Percentiles rank a stretch among this genome's conserved stretches.
Conservation (phyloP, 2,329 filamentous ascomycete genomes). For the Hymenoscyphus infarciens region DNA sequence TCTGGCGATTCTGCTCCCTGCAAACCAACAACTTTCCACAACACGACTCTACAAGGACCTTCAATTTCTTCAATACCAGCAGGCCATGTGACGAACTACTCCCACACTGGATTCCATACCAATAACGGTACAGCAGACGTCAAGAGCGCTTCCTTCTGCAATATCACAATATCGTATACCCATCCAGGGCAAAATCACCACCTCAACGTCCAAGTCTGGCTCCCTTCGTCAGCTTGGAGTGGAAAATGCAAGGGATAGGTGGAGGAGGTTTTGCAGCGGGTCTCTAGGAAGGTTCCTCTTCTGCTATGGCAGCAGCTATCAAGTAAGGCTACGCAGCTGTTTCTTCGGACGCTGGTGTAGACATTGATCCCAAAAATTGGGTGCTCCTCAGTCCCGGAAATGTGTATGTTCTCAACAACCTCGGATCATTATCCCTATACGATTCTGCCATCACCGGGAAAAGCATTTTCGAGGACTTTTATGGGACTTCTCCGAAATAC, state of each 20-base stretch:
- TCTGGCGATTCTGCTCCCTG: neutral
- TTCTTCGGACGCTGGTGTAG: slow-evolving; percentile 31
- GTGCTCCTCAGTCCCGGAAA: slow-evolving; percentile 17
- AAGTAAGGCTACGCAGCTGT: slow-evolving; percentile 31
- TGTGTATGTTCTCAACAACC: slow-evolving; percentile 35
- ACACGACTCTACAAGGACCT: neutral
- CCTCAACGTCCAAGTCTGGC: neutral
- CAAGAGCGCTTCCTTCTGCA: slow-evolving; percentile 25
- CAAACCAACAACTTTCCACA: neutral
- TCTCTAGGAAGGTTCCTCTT: slow-evolving; percentile 12
- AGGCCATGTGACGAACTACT: neutral
- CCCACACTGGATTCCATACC: neutral
- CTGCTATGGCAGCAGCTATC: slow-evolving; percentile 28
- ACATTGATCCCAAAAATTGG: slow-evolving; percentile 6
- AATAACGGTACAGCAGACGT: neutral
- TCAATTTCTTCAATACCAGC: neutral
- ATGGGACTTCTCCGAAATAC: slow-evolving; percentile 34
- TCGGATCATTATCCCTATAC: slow-evolving; percentile 36
- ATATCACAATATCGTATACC: slow-evolving; percentile 31
- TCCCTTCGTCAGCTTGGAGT: neutral
- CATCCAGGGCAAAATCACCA: slow-evolving; percentile 21
- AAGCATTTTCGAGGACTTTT: slow-evolving; percentile 34
- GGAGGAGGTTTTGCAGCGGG: slow-evolving; percentile 2
- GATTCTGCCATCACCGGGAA: slow-evolving; percentile 38
- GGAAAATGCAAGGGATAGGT: neutral